Evolutionary conservation across 2,329 filamentous ascomycete species (phyloP), one percentile per base, ranked within the genome.

Genomic region (Scedosporium aurantiacum): DNA sequence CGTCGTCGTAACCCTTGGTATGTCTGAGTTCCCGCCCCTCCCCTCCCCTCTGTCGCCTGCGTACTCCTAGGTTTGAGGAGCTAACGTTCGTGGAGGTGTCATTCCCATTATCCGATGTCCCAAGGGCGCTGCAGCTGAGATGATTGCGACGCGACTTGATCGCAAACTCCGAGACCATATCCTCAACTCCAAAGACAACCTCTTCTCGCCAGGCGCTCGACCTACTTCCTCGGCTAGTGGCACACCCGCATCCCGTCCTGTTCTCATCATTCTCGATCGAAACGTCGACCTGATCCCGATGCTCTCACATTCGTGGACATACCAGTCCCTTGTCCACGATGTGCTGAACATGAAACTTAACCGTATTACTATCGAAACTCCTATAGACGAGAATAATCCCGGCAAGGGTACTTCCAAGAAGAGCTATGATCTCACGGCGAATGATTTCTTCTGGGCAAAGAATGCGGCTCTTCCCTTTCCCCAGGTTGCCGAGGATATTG

Each of bases 1-100:
- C 65, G 94, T 99, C 57, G 88, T 94, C 63, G 94, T 96, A n/a
- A 99, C 94, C 4, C 96, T 97, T 91, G 93, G 91, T 88, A 79
- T 63, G 79, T 66, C 5, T 8, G 27, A 1, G 25, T 14, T 37
- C 12, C 50, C 5, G 10, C 28, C 28, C 7, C 28, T 32, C 1
- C 7, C 28, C 5, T 32, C 28, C 8, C 32, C 14, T 37, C 32
- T 4, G 10, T 37, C n/a, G 8, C 18, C 41, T 25, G n/a, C 18
- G 16, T 55, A 28, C 18, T n/a, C 16, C 8, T 28, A 18, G 5
- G 12, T 40, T 6, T 5, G 12, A n/a, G 21, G 14, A 14, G 28
- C 70, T 75, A 63, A 74, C 65, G 63, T 59, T 18, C 12, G 56
- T 16, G 14, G 66, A 91, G 89, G 89, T 63, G 86, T 92, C 2